phyloP scores from a whole-genome alignment of 2,329 filamentous ascomycete genomes.

The Fusarium poae region DNA sequence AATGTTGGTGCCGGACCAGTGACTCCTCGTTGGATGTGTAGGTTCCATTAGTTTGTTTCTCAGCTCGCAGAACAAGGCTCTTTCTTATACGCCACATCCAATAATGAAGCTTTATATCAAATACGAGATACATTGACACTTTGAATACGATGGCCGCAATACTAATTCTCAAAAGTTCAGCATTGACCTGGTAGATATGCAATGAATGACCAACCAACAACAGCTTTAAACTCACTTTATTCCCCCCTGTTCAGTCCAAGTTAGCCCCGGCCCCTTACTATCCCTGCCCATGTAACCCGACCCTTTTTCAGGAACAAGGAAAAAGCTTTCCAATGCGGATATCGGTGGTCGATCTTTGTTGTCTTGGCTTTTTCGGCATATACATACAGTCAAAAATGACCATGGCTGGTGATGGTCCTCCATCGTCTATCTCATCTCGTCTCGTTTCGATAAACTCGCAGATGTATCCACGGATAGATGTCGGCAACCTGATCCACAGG shows the following conservation, averaged over 20 bases:
- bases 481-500: not conserved
- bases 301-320: conserved; percentile 29
- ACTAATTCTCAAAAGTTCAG: not conserved
- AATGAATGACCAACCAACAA: conserved; percentile 13
- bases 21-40: conserved; percentile 13
- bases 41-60: conserved; percentile 16
- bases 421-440: not conserved
- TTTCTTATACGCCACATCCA: not conserved
- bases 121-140: conserved; percentile 3
- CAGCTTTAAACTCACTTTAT: conserved; percentile 10
- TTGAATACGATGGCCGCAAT: not conserved
- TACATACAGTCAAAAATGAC: not conserved
- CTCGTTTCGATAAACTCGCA: not conserved
- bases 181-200: conserved; percentile 10
- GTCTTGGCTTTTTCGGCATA: conserved; percentile 20
- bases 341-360: conserved; percentile 17
- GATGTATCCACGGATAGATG: not conserved
- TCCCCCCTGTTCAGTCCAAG: conserved; percentile 22
- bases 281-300: conserved; percentile 31
- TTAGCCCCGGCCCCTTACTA: conserved; percentile 30
- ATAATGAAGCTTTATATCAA: not conserved
- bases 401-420: not conserved
- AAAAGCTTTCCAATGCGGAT: conserved; percentile 25
- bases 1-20: conserved; percentile 7
- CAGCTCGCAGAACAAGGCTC: conserved; percentile 7